These are phyloP conservation scores for Cadophora gregata DNA, from an alignment of 2,329 filamentous ascomycete genomes.

Conservation along the genomic window DNA sequence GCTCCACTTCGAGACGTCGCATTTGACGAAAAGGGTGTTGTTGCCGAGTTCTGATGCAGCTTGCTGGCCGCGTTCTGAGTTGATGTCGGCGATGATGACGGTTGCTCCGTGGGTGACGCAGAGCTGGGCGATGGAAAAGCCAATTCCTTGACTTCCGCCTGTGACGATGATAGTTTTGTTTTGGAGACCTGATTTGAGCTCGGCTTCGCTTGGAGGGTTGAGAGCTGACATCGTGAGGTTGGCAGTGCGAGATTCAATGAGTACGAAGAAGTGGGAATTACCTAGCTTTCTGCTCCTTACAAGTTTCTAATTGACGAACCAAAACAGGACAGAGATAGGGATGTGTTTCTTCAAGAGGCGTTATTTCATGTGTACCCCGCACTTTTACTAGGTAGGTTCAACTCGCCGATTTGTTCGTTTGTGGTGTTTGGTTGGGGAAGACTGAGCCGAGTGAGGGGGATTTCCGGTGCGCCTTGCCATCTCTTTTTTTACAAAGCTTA, in stretches of 20 bases:
- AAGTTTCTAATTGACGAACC: too few species aligned
- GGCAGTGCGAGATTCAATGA: not conserved
- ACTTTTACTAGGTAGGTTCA: too few species aligned
- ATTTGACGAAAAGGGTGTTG: constrained; percentile 1
- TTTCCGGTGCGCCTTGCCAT: too few species aligned
- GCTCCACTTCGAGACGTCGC: not conserved
- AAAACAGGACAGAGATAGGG: too few species aligned
- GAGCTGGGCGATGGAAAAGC: not conserved
- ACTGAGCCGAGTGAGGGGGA: too few species aligned
- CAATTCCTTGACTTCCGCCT: not conserved
- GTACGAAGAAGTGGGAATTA: too few species aligned
- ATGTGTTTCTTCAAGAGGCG: too few species aligned
- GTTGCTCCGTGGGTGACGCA: not conserved
- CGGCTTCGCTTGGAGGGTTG: not conserved
- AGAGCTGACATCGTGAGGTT: not conserved
- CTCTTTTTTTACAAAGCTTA: too few species aligned
- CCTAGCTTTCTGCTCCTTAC: too few species aligned
- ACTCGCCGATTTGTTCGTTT: too few species aligned
- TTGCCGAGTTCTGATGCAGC: not conserved
- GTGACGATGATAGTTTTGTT: not conserved
- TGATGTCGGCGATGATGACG: not conserved
- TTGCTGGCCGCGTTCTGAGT: not conserved
- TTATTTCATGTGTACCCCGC: too few species aligned
- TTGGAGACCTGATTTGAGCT: not conserved
- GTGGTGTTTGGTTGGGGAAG: too few species aligned